Base-by-base conservation (phyloP, 176 grass and related monocot genomes). In the Rhynchospora breviuscula region DNA sequence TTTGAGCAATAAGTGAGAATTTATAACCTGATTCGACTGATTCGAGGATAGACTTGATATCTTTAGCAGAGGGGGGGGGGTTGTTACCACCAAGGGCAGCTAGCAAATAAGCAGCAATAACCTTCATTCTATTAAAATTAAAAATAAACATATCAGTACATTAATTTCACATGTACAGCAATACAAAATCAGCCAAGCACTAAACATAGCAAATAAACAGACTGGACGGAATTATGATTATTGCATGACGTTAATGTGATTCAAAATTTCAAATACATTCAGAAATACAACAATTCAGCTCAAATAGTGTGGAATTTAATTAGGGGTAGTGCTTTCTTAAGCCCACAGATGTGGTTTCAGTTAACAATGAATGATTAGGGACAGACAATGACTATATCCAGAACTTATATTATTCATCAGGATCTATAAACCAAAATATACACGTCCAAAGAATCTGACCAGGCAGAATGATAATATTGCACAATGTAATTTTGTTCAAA, bases 1-100 rank as follows among this genome's bases (percentile, higher is more conserved):
- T 12, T 15, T 0, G 6, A 81, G 5, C 11, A 78, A 78, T 35
- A 86, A n/a, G 7, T 80, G n/a, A 86, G 13, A 46, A 76, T 22
- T 83, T 70, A 79, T 91, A 57, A 91, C 93, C 93, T 91, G 88
- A 92, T 67, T 89, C 93, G 3, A 95, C 93, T 91, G 88, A 92
- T 67, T 89, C 93, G 3, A 95, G 88, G 85, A 95, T 95, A 83
- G 23, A 79, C 85, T 87, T 90, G 59, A 95, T 33, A 44, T 92
- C 93, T 86, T 60, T 84, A 67, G 88, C 75, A 73, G 79, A 60
- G 2, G 90, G 93, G 21, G 61, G 83, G 67, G 93, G n/a, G n/a
- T n/a, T 81, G 59, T 92, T 95, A 49, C 93, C 93, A 70, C 78
- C 86, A 13, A 95, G 82, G 79, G 84, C 63, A 63, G 88, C 86